A percentile compares a stretch with the other conserved stretches of the same genome.
Evolutionary conservation across 1,284 basidiomycete species (phyloP).

Genomic region (Pseudozyma pruni): DNA sequence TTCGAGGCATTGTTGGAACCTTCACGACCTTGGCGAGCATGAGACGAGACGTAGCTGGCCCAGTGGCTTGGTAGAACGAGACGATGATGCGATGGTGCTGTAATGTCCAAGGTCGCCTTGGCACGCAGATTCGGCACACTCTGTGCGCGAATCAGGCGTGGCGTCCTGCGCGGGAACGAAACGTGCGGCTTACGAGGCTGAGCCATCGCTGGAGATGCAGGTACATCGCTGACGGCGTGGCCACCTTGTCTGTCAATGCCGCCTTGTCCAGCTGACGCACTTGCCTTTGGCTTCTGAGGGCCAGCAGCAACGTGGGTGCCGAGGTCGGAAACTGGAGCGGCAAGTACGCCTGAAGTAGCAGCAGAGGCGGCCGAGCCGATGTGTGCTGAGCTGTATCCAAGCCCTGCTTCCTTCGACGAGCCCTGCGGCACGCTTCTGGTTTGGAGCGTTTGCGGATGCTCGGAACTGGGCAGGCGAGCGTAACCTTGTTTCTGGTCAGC

Average conservation of each 20-base stretch:
- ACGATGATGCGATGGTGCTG: slow-evolving; percentile 32
- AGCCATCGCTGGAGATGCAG: slow-evolving; percentile 12
- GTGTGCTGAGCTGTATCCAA: not conserved
- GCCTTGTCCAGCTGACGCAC: not conserved
- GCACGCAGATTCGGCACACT: slow-evolving; percentile 52
- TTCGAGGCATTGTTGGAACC: slow-evolving; percentile 1
- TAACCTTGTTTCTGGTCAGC: not conserved
- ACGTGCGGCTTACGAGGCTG: slow-evolving; percentile 20
- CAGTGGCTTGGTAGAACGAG: slow-evolving; percentile 42
- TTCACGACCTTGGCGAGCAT: slow-evolving; percentile 23
- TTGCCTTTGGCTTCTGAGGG: not conserved
- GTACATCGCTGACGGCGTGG: not conserved
- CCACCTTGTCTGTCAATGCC: not conserved
- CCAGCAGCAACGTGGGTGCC: not conserved
- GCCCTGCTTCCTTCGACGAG: not conserved
- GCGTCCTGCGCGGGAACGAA: slow-evolving; percentile 12
- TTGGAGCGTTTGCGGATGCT: not conserved
- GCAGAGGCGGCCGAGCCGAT: not conserved
- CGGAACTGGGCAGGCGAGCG: not conserved
- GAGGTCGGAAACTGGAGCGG: slow-evolving; percentile 5
- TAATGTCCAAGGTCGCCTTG: slow-evolving; percentile 40
- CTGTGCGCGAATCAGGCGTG: slow-evolving; percentile 40
- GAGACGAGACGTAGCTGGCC: slow-evolving; percentile 28
- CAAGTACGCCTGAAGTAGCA: not conserved
- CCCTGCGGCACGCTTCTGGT: not conserved